phyloP scores from a whole-genome alignment of 306 rosid genomes.

The Casuarina glauca region DNA sequence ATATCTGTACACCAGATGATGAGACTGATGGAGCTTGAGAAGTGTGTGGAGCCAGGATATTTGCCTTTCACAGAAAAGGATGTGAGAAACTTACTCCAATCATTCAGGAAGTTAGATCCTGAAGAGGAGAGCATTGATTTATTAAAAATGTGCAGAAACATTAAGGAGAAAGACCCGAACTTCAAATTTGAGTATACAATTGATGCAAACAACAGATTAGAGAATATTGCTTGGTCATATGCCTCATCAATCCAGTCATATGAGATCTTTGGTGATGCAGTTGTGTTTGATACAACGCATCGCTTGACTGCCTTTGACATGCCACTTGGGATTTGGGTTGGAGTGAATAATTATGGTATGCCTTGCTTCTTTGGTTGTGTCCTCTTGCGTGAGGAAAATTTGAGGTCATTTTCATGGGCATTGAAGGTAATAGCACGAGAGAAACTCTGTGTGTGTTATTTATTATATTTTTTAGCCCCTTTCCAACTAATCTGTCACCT shows the following conservation, averaged over 20 bases:
- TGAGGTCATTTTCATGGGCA: slow-evolving; percentile 87
- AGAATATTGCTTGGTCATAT: slow-evolving; percentile 94
- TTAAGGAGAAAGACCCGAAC: slow-evolving; percentile 84
- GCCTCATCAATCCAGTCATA: slow-evolving; percentile 83
- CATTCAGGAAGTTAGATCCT: slow-evolving; percentile 84
- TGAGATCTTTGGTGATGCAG: slow-evolving; percentile 87
- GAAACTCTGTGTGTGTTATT: background rate
- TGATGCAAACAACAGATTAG: slow-evolving; percentile 69
- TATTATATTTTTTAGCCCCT: background rate
- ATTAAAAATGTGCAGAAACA: slow-evolving; percentile 83
- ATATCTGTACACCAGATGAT: slow-evolving; percentile 98
- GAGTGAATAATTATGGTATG: slow-evolving; percentile 94
- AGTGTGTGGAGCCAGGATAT: slow-evolving; percentile 88
- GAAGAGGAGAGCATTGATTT: slow-evolving; percentile 88
- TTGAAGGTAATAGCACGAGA: slow-evolving; percentile 61
- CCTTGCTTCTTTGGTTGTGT: slow-evolving; percentile 96
- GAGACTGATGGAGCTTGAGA: slow-evolving; percentile 97
- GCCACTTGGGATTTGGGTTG: slow-evolving; percentile 97
- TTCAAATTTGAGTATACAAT: slow-evolving; percentile 85
- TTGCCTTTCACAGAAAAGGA: slow-evolving; percentile 97
- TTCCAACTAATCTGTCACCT: background rate
- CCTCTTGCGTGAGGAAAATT: slow-evolving; percentile 78
- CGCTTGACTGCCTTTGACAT: slow-evolving; percentile 87
- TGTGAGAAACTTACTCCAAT: slow-evolving; percentile 86
- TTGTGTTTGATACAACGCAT: slow-evolving; percentile 92